phyloP scores from a whole-genome alignment of 192 early-diverging fungal species.

The Backusella tuberculispora region DNA sequence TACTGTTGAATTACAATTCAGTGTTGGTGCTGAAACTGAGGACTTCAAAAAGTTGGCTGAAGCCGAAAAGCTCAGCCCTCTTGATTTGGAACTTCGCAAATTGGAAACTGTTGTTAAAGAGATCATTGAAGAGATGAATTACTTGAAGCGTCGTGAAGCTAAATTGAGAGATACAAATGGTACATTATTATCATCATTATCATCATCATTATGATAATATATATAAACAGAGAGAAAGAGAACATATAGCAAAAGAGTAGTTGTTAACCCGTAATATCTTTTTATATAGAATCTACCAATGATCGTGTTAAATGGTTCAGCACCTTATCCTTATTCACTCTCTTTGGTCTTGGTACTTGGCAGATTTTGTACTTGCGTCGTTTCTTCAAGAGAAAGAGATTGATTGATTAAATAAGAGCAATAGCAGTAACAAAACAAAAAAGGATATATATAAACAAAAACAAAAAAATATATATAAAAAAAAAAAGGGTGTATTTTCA shows the following conservation, averaged over 20 bases:
- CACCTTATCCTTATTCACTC: slow-evolving; percentile 71
- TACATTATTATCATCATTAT: slow-evolving; percentile 34
- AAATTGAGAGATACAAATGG: slow-evolving; percentile 89
- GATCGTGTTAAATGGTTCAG: slow-evolving; percentile 83
- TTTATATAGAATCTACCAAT: slow-evolving; percentile 81
- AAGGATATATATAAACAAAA: not conserved
- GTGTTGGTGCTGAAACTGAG: slow-evolving; percentile 84
- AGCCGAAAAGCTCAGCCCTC: slow-evolving; percentile 82
- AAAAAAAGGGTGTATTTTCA: slow-evolving; percentile 7
- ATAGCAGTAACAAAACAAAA: not conserved
- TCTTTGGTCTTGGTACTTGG: slow-evolving; percentile 72
- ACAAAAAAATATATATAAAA: not conserved
- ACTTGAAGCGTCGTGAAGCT: slow-evolving; percentile 78
- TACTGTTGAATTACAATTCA: slow-evolving; percentile 76
- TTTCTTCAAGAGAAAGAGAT: slow-evolving; percentile 91
- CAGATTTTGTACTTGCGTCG: slow-evolving; percentile 85
- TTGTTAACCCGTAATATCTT: slow-evolving; percentile 10
- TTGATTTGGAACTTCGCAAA: slow-evolving; percentile 86
- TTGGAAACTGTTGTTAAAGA: slow-evolving; percentile 78
- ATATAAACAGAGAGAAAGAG: not conserved
- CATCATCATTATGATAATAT: not conserved
- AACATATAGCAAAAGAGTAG: not conserved
- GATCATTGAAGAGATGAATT: slow-evolving; percentile 85
- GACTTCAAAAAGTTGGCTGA: slow-evolving; percentile 71
- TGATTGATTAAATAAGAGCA: slow-evolving; percentile 62